Conservation (phyloP, 1,139 yeast species). For the Yamadazyma diddensiae region DNA sequence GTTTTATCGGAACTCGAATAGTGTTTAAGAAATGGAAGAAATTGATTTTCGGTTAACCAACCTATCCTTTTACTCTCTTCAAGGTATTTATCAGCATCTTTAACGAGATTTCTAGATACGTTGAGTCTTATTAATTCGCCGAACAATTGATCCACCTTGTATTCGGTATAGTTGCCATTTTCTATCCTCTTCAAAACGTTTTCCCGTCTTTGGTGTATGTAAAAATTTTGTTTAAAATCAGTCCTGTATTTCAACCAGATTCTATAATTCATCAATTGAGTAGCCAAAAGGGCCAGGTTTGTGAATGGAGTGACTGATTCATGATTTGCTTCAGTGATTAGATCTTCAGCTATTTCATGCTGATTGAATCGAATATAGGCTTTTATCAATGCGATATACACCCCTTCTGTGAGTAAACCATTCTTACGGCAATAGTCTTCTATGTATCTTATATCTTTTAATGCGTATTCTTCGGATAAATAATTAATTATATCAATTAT, state of each 20-base stretch:
- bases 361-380: slow-evolving; percentile 31
- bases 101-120: slow-evolving; percentile 15
- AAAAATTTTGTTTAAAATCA: slow-evolving; percentile 6
- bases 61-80: slow-evolving; percentile 15
- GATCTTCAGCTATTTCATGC: slow-evolving; percentile 31
- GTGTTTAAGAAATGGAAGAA: slow-evolving; percentile 28
- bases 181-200: slow-evolving; percentile 5
- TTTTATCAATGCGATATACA: slow-evolving; percentile 20
- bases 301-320: slow-evolving; percentile 28
- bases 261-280: slow-evolving; percentile 31
- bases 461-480: slow-evolving; percentile 22
- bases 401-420: slow-evolving; percentile 15
- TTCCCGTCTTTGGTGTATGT: slow-evolving; percentile 9
- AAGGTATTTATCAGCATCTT: slow-evolving; percentile 16
- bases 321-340: slow-evolving; percentile 29
- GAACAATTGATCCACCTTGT: slow-evolving; percentile 16
- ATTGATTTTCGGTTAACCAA: slow-evolving; percentile 23
- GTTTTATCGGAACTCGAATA: slow-evolving; percentile 13
- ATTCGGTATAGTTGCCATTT: background rate
- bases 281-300: slow-evolving; percentile 24
- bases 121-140: slow-evolving; percentile 26
- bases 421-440: slow-evolving; percentile 18
- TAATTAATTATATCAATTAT: slow-evolving; percentile 18
- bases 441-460: slow-evolving; percentile 22
- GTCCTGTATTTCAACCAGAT: slow-evolving; percentile 23